Evolutionary conservation across 257 asterid species (phyloP).

Genomic region (Datura wrightii): DNA sequence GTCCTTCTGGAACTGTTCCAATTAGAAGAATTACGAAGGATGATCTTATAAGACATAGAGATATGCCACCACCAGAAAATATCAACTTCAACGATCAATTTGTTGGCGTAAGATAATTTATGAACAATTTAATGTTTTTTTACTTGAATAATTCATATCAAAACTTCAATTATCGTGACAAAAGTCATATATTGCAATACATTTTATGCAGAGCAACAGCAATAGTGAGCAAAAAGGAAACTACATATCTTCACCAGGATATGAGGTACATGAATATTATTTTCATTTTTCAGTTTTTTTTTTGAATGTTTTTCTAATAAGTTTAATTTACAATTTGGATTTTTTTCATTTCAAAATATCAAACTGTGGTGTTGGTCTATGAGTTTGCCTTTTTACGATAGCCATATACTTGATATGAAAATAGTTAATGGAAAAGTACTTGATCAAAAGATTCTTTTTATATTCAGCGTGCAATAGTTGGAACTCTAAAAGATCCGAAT

Average conservation of each 20-base stretch:
- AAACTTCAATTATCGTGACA: neutral
- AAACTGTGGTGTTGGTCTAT: neutral
- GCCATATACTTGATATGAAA: neutral
- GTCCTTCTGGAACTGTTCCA: neutral
- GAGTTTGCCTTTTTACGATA: neutral
- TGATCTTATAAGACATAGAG: conserved; percentile 10
- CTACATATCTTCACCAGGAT: neutral
- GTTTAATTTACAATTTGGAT: neutral
- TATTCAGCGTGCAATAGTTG: neutral
- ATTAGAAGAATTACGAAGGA: neutral
- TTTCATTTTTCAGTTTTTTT: too few relatives aligned
- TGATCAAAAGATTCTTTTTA: neutral
- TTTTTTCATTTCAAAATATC: neutral
- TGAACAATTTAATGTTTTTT: neutral
- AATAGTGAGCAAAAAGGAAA: conserved; percentile 17
- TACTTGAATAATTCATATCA: neutral
- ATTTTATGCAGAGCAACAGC: neutral
- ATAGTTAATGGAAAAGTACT: neutral
- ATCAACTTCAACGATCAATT: neutral
- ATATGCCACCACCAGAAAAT: neutral
- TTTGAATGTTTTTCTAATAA: too few relatives aligned
- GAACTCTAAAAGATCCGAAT: neutral
- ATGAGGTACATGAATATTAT: neutral
- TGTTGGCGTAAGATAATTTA: neutral
- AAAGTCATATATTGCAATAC: neutral